These are phyloP conservation scores for Monilinia vaccinii-corymbosi DNA, from an alignment of 2,329 filamentous ascomycete species.

Conservation along the genomic window DNA sequence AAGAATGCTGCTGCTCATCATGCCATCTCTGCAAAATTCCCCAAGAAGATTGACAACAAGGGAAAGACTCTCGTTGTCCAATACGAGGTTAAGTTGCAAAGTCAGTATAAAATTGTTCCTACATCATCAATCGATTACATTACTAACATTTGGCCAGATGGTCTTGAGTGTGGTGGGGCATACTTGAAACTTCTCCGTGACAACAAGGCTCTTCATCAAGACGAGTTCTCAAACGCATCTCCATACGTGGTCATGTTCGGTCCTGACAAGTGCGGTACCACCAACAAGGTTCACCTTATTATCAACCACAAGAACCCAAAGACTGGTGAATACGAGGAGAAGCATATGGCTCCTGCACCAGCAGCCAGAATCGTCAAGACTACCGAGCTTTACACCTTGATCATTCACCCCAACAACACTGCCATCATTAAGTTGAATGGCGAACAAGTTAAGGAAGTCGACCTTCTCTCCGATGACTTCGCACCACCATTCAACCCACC, in stretches of 20 bases:
- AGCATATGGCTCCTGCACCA: slow-evolving; percentile 82
- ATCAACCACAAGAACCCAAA: slow-evolving; percentile 99
- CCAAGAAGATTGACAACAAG: slow-evolving; percentile 94
- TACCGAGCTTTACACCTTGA: slow-evolving; percentile 89
- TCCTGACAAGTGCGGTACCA: slow-evolving; percentile 97
- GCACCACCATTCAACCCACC: slow-evolving; percentile 83
- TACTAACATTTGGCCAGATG: slow-evolving; percentile 49
- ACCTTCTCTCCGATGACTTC: slow-evolving; percentile 82
- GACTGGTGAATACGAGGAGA: slow-evolving; percentile 99
- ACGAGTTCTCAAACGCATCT: slow-evolving; percentile 95
- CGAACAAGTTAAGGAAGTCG: slow-evolving; percentile 78
- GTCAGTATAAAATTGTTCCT: slow-evolving; percentile 44
- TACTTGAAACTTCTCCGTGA: slow-evolving; percentile 99
- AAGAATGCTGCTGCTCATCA: slow-evolving; percentile 98
- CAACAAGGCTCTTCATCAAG: slow-evolving; percentile 91
- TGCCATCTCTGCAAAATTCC: slow-evolving; percentile 98
- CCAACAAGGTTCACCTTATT: slow-evolving; percentile 98
- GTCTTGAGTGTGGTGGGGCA: slow-evolving; percentile 93
- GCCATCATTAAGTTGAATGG: slow-evolving; percentile 89
- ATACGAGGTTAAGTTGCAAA: slow-evolving; percentile 98
- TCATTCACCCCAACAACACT: slow-evolving; percentile 94
- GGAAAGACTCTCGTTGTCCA: slow-evolving; percentile 94
- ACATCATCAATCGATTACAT: slow-evolving; percentile 2
- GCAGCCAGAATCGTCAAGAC: slow-evolving; percentile 84
- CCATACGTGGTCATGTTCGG: slow-evolving; percentile 99